Base-by-base conservation (phyloP, 2,329 filamentous ascomycete genomes). In the Monilinia polystroma region DNA sequence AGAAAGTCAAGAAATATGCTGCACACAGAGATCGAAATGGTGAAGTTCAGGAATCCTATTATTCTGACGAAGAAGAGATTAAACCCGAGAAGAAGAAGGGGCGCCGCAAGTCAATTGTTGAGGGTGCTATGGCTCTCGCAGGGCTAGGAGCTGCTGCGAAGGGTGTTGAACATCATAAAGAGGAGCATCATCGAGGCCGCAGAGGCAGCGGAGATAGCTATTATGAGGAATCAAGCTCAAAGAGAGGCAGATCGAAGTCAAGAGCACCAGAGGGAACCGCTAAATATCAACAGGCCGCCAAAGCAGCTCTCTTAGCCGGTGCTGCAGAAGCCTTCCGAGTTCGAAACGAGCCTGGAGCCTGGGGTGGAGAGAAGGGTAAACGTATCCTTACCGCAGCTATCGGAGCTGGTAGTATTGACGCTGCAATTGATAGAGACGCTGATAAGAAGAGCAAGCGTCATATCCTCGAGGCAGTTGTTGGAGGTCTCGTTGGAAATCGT, bases 241-340 rank as follows among this genome's bases (percentile, higher is more conserved):
- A 84, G 70, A 85, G 84, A 43, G 80, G 82, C 66, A 82, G 83
- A 54, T 80, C 83, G 66, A 81, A 81, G 69, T 77, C 76, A 49
- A 81, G 81, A 70, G 82, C 81, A 67, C 82, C 81, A 52, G 80
- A 78, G 76, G 81, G 77, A 78, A 78, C 81, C 47, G 83, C 81
- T 73, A 91, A 91, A 73, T 85, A 92, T 57, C 88, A 93, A 72
- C 92, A 97, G 79, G 93, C 93, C 45, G 92, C 93, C 76, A 94
- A 95, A 81, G 93, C 94, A 45, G 95, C 93, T 26, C 83, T 97
- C 51, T 85, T 96, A 57, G 93, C 94, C 41, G 94, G 93, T 73
- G 94, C 93, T 52, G 90, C 93, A 65, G 93, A 97, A 78, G 94
- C 94, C 53, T 96, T 96, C 83, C 90, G 92, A 69, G 89, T 93